Percentiles rank a stretch among this genome's conserved stretches.
Evolutionary conservation across 805 yeast genomes (phyloP).

Genomic region (Saccharomycopsis fodiens): DNA sequence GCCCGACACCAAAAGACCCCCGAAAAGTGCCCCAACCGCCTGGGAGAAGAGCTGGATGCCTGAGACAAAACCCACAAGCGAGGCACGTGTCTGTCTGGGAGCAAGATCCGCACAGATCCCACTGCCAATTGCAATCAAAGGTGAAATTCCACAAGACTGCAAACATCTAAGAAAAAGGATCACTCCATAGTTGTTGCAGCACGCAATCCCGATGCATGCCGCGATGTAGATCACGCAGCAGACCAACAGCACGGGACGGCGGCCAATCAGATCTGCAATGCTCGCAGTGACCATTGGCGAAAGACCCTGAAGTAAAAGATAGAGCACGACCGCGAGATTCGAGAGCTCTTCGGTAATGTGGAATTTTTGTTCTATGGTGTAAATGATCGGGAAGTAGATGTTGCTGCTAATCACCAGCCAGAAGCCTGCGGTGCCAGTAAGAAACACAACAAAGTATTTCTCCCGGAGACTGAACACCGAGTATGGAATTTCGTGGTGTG

Average conservation of each 20-base stretch:
- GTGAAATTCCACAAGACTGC: slow-evolving; percentile 72
- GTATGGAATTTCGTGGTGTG: slow-evolving; percentile 5
- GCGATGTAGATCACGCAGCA: slow-evolving; percentile 50
- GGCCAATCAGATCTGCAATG: slow-evolving; percentile 39
- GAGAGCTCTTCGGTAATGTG: slow-evolving; percentile 48
- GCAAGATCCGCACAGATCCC: slow-evolving; percentile 74
- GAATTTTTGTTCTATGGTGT: slow-evolving; percentile 48
- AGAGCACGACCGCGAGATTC: slow-evolving; percentile 73
- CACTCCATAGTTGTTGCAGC: slow-evolving; percentile 47
- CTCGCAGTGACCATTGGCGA: slow-evolving; percentile 52
- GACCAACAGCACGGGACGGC: slow-evolving; percentile 56
- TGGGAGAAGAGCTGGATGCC: slow-evolving; percentile 68
- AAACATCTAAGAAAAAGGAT: slow-evolving; percentile 61
- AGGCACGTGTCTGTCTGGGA: slow-evolving; percentile 59
- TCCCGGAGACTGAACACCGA: slow-evolving; percentile 14
- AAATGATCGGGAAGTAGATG: slow-evolving; percentile 73
- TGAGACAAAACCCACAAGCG: slow-evolving; percentile 55
- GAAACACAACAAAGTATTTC: slow-evolving; percentile 10
- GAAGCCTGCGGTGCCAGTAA: slow-evolving; percentile 29
- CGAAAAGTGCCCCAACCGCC: slow-evolving; percentile 72
- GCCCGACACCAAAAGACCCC: slow-evolving; percentile 41
- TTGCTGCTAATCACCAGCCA: slow-evolving; percentile 71
- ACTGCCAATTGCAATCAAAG: slow-evolving; percentile 60
- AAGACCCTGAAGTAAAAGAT: slow-evolving; percentile 60
- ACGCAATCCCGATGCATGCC: slow-evolving; percentile 62